Base-by-base conservation (phyloP, 192 early-diverging fungal species). In the Rhizoclosmatium sp. region DNA sequence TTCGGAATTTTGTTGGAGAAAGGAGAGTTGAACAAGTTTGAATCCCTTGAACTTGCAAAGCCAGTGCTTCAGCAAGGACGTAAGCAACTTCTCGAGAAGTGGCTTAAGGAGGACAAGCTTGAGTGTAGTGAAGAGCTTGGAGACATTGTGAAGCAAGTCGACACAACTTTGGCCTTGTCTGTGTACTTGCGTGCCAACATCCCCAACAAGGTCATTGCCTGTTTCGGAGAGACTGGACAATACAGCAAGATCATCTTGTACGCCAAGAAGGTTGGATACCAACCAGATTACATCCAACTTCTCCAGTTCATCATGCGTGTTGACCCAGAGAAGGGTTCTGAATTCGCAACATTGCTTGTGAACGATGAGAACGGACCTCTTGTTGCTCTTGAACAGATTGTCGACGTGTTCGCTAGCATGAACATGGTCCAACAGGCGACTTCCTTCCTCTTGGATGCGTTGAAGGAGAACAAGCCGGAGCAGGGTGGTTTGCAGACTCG, bases 61-160 rank as follows among this genome's bases (percentile, higher is more conserved):
- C 97, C 96, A 3, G 96, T 98, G 48, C 85, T 98, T 44, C 88
- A 89, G 21, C 96, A 97, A 80, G 93, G 92, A 62, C 91, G 95
- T 69, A 99, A 97, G 82, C 91, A 96, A 66, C 78, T 99, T 72
- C 85, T 99, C 31, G 97, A 99, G 78, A 98, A 97, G 82, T 99
- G 97, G 97, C 88, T 99, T 71, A 98, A 98, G 84, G 97, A 98
- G 82, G 98, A 99, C 84, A 99, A 99, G 82, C 88, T 99, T 9
- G 94, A 97, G 74, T 98, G 97, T 87, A 97, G 94, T 83, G 98
- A 99, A 82, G 98, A 99, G 80, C 88, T 99, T 42, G 98, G 98
- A 75, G 98, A 99, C 80, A 92, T 97, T 82, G 96, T 98, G 58
- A 96, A 95, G 83, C 95, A 91, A 68, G 90, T 94, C 69, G 98